Evolutionary conservation across 2,329 filamentous ascomycete genomes (phyloP).

Genomic region (Rutstroemia sp.): DNA sequence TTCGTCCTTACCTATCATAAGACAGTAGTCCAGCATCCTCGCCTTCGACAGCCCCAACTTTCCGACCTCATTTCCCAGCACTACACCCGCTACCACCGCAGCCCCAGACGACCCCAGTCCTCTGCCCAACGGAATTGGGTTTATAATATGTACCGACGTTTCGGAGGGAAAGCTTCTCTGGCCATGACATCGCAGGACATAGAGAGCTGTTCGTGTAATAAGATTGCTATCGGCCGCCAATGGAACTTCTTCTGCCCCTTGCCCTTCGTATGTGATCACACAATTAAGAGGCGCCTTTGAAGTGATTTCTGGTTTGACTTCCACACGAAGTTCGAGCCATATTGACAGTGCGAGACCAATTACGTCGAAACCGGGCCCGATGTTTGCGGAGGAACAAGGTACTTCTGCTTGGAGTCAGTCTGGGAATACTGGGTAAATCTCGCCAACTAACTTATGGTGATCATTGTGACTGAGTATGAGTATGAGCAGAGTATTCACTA

Average conservation of each 20-base stretch:
- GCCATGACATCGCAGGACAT: slow-evolving; percentile 88
- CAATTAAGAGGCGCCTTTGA: slow-evolving; percentile 70
- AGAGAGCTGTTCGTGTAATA: slow-evolving; percentile 87
- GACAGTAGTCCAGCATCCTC: slow-evolving; percentile 85
- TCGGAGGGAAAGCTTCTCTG: slow-evolving; percentile 75
- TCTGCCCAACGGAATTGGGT: slow-evolving; percentile 87
- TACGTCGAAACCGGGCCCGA: slow-evolving; percentile 95
- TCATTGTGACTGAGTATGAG: slow-evolving; percentile 12
- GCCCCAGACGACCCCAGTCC: slow-evolving; percentile 94
- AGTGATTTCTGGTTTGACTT: slow-evolving; percentile 53
- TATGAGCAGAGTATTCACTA: no score
- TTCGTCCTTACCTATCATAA: slow-evolving; percentile 73
- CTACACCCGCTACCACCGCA: slow-evolving; percentile 91
- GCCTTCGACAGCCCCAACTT: slow-evolving; percentile 69
- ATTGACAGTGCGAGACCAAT: slow-evolving; percentile 91
- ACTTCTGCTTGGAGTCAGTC: slow-evolving; percentile 39
- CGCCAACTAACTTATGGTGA: slow-evolving; percentile 20
- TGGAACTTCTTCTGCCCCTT: slow-evolving; percentile 65
- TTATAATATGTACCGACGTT: slow-evolving; percentile 90
- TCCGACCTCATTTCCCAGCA: slow-evolving; percentile 83
- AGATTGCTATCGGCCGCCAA: slow-evolving; percentile 83
- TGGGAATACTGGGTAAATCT: not conserved
- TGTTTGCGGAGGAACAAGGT: slow-evolving; percentile 94
- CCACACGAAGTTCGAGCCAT: slow-evolving; percentile 84
- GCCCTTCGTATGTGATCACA: slow-evolving; percentile 77